Evolutionary conservation across 805 yeast species (phyloP), one percentile per base, ranked within the genome.

Genomic region (Candida adriatica): DNA sequence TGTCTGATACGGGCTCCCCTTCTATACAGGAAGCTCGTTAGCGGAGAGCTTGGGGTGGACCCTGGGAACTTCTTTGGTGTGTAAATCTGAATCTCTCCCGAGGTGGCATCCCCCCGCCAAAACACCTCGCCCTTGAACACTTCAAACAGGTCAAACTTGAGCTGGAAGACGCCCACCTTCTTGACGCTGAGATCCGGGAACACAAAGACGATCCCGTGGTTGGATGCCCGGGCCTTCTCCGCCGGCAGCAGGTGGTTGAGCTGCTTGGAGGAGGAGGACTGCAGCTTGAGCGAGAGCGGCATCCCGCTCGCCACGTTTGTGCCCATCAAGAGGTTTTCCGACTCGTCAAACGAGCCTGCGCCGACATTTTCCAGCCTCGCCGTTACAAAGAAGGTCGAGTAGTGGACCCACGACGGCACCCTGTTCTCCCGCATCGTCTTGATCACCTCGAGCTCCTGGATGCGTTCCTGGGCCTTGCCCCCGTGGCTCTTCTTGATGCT

Each of bases 1-100:
- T 52, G 56, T 39, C 59, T 46, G 17, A 55, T 48, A 27, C 55
- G 37, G 2, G 58, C 58, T 21, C 59, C 59, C 24, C 48, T 46
- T 26, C 53, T 53, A 37, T 41, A 51, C 9, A 55, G 37, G 31
- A 51, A 55, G n/a, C 43, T 36, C 4, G 56, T 49, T 22, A 55
- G 30, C 16, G 51, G 42, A 2, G 58, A 51, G 5, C 56, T 47
- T 0, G 51, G 42, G 6, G 43, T 33, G 3, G 56, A 45, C 3
- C 59, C 59, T 3, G 58, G 58, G 34, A 53, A 55, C 30, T 53
- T 55, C 39, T 55, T 55, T 18, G 55, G 58, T 4, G 56, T 48
- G 27, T 34, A 53, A 6, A 53, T 54, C 16, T 46, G 49, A 21
- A 55, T 48, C 7, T 33, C 44, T 20, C 41, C 38, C 6, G 55